These are phyloP conservation scores for Macadamia integrifolia DNA, from an alignment of 164 flowering plant species.

Conservation along the genomic window DNA sequence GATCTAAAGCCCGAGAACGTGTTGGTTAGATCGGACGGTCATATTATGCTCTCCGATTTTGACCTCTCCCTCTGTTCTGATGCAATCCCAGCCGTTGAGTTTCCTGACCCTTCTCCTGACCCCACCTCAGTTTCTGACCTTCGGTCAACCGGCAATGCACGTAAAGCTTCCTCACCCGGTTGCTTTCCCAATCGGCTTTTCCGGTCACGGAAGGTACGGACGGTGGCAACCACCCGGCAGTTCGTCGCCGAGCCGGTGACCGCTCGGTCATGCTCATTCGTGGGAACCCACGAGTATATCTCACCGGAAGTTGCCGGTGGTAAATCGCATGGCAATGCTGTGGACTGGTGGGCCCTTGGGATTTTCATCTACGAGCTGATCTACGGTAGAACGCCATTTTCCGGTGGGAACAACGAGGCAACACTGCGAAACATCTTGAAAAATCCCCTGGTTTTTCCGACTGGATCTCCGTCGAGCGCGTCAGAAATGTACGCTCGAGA, in stretches of 20 bases:
- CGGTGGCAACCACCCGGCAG: constrained; percentile 31
- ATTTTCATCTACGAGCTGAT: constrained; percentile 81
- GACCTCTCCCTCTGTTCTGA: constrained; percentile 72
- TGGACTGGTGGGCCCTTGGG: constrained; percentile 96
- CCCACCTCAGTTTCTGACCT: constrained; percentile 13
- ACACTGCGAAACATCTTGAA: constrained; percentile 63
- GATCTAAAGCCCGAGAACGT: constrained; percentile 89
- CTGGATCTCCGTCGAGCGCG: too few species aligned
- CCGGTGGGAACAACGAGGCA: constrained; percentile 45
- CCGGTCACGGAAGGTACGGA: constrained; percentile 56
- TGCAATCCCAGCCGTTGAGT: constrained; percentile 62
- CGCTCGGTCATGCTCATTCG: constrained; percentile 78
- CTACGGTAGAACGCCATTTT: constrained; percentile 79
- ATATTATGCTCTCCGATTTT: constrained; percentile 89
- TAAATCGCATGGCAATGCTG: constrained; percentile 72
- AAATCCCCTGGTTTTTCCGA: constrained; percentile 18
- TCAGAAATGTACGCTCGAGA: too few species aligned
- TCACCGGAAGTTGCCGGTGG: constrained; percentile 85
- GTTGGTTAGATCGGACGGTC: constrained; percentile 82
- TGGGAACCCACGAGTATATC: constrained; percentile 94
- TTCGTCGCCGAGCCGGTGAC: constrained; percentile 83
- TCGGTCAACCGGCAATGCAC: background rate
- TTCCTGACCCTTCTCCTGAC: constrained; percentile 33
- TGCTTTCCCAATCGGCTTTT: constrained; percentile 37
- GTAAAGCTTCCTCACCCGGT: constrained; percentile 14